Evolutionary conservation across 371 early-diverging fungal genomes (phyloP).

Genomic region (Mucor indicus): DNA sequence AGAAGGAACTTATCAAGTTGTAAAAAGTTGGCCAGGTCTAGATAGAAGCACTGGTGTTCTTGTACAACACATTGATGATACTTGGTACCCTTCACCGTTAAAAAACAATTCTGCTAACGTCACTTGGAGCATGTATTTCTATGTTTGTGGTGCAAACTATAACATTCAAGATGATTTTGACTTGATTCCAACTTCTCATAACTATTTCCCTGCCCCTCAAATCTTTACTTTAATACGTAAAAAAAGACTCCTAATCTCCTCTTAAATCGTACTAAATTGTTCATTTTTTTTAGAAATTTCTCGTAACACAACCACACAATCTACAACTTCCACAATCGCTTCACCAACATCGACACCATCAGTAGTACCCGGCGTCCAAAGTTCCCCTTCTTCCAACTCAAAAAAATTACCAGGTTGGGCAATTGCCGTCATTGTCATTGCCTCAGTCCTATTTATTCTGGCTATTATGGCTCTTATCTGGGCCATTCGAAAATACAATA

Average conservation of each 20-base stretch:
- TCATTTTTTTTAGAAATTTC: slow-evolving; percentile 24
- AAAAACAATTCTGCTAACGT: slow-evolving; percentile 11
- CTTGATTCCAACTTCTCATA: slow-evolving; percentile 21
- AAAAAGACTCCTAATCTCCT: slow-evolving; percentile 8
- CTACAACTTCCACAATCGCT: not conserved
- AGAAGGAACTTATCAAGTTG: slow-evolving; percentile 10
- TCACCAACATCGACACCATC: not conserved
- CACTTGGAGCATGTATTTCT: slow-evolving; percentile 30
- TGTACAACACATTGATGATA: slow-evolving; percentile 30
- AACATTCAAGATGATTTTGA: slow-evolving; percentile 27
- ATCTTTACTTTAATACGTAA: slow-evolving; percentile 37
- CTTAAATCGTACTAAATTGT: not conserved
- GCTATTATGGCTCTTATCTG: slow-evolving; percentile 25
- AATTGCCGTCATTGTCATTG: slow-evolving; percentile 42
- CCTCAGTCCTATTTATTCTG: slow-evolving; percentile 19
- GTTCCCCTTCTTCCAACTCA: not conserved
- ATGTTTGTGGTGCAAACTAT: slow-evolving; percentile 22
- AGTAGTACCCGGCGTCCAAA: not conserved
- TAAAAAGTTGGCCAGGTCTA: slow-evolving; percentile 24
- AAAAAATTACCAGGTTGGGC: slow-evolving; percentile 30
- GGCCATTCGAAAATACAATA: slow-evolving; percentile 19
- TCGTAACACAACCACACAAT: slow-evolving; percentile 20
- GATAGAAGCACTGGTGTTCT: slow-evolving; percentile 20
- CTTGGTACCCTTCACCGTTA: slow-evolving; percentile 26
- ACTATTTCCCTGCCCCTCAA: slow-evolving; percentile 28